A percentile compares a stretch with the other conserved stretches of the same genome.
Conservation (phyloP, 345 rosid genomes). For the Salix arbutifolia region DNA sequence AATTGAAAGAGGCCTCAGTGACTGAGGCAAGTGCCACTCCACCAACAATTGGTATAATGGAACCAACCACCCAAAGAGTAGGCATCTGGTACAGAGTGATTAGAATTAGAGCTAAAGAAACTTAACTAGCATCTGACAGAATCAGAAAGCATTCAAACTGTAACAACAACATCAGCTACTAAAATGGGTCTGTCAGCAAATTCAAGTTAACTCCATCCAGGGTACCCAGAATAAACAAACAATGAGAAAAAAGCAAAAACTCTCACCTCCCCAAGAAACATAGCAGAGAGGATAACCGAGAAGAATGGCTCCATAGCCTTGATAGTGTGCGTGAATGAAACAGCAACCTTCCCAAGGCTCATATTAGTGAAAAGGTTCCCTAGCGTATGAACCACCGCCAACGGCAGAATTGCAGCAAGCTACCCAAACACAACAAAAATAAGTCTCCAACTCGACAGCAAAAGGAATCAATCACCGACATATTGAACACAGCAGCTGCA, state of each 20-base stretch:
- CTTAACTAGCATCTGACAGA: background rate
- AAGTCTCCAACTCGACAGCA: background rate
- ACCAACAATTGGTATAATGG: constrained; percentile 87
- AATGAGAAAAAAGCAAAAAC: background rate
- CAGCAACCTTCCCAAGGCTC: constrained; percentile 98
- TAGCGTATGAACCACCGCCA: constrained; percentile 79
- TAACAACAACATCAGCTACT: background rate
- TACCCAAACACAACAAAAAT: constrained; percentile 14
- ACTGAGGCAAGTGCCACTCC: constrained; percentile 95
- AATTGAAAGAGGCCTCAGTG: constrained; percentile 89
- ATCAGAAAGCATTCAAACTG: background rate
- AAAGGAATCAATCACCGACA: background rate
- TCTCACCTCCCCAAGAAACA: constrained; percentile 90
- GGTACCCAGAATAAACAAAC: background rate
- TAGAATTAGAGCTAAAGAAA: background rate
- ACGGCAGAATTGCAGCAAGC: constrained; percentile 81
- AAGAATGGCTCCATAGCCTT: constrained; percentile 99
- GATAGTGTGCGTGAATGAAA: constrained; percentile 97
- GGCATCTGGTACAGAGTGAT: constrained; percentile 48
- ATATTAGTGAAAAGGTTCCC: constrained; percentile 94
- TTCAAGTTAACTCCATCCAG: background rate
- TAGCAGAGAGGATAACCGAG: constrained; percentile 86
- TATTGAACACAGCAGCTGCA: background rate
- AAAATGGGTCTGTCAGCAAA: background rate
- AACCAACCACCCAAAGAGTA: constrained; percentile 78